phyloP scores from a whole-genome alignment of 192 early-diverging fungal genomes.

The Piromyces finnis region DNA sequence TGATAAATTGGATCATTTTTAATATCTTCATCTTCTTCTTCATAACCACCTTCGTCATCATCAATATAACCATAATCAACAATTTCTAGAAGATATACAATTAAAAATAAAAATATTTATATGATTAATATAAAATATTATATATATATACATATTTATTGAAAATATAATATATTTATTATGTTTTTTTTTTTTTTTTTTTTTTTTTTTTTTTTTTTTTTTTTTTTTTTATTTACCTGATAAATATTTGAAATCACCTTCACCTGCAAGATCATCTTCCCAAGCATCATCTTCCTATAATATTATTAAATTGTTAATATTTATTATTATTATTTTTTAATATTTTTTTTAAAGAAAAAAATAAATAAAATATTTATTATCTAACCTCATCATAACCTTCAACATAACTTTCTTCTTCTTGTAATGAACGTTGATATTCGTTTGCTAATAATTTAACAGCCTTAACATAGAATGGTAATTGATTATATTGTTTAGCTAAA shows the following conservation, averaged over 20 bases:
- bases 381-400: not conserved
- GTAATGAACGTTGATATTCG: not conserved
- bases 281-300: conserved; percentile 28
- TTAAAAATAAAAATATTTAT: no score
- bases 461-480: not conserved
- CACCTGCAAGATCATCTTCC: conserved; percentile 29
- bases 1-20: conserved; percentile 47
- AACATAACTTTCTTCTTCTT: not conserved
- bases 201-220: not conserved
- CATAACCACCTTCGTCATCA: conserved; percentile 37
- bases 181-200: no score
- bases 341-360: no score
- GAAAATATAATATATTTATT: no score
- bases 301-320: conserved; percentile 18
- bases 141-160: no score
- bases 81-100: conserved; percentile 2
- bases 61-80: conserved; percentile 1
- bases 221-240: conserved; percentile 11
- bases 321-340: no score
- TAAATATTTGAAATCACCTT: conserved; percentile 26
- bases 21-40: conserved; percentile 41
- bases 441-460: not conserved
- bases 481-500: not conserved
- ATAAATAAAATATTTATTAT: no score
- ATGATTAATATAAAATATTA: no score